Evolutionary conservation across 2,329 filamentous ascomycete genomes (phyloP), one percentile per base, ranked within the genome.

Genomic region (Neonectria sp.): DNA sequence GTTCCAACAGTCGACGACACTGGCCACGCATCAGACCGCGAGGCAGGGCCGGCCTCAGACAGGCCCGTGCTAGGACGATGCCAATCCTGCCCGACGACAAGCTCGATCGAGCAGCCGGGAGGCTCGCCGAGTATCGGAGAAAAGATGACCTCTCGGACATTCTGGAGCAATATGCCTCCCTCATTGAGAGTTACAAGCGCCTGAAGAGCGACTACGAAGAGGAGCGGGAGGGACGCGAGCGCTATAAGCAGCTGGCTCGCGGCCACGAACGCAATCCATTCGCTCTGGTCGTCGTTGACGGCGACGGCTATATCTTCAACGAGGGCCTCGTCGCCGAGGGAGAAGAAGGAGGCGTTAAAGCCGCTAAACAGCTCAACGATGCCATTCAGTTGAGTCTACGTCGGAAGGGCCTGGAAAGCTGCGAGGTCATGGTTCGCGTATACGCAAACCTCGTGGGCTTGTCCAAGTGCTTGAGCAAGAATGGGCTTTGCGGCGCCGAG

Each of bases 201-300:
- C 79, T 91, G 33, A 89, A 86, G 73, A 87, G 83, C 68, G 86
- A 89, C 67, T 88, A 86, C 60, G 88, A 90, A 69, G 86, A 89
- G 68, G 86, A 87, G 68, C 83, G 86, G 46, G 86, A 87, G 55
- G 78, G 82, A 0, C 80, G 86, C 4, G 86, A 89, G 66, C 84
- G 83, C 48, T 89, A 89, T 79, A 89, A 89, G 73, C 83, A 85
- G 71, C 75, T 86, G 62, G 84, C 84, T 6, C 81, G 82, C 58
- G 82, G 81, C 13, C 80, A 84, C 70, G 84, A 87, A 27, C 84
- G 86, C 24, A 88, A 87, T 67, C 85, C 88, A 0, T 91, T 91
- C 70, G 88, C 88, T 1, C 81, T 91, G 2, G 85, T 91, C 7
- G 79, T 92, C 0, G 79, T 92, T 13, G 89, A 92, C 63, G 90